A percentile compares a stretch with the other conserved stretches of the same genome.
These are phyloP conservation scores for Nakazawaea populi DNA, from an alignment of 805 yeast species.

Conservation along the genomic window DNA sequence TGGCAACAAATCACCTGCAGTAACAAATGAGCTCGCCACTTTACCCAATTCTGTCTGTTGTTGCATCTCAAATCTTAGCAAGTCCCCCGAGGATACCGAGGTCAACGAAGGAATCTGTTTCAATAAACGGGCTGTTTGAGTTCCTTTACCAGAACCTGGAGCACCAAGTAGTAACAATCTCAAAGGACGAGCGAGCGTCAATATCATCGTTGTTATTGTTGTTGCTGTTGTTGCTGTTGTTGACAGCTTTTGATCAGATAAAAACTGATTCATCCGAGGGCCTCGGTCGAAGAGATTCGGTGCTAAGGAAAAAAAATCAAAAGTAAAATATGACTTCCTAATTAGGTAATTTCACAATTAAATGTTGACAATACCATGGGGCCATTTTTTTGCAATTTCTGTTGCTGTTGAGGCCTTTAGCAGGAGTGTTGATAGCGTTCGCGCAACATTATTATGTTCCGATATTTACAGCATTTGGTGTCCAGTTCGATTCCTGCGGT, in stretches of 20 bases:
- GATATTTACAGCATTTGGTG: conserved; percentile 26
- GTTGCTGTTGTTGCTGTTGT: too few species aligned
- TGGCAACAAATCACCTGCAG: conserved; percentile 66
- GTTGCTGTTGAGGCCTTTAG: conserved; percentile 17
- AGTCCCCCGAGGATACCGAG: conserved; percentile 80
- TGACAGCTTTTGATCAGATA: too few species aligned
- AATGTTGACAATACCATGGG: background rate
- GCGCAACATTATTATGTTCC: conserved; percentile 9
- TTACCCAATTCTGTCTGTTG: conserved; percentile 47
- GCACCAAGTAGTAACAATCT: conserved; percentile 81
- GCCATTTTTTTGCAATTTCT: background rate
- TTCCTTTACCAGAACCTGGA: conserved; percentile 95
- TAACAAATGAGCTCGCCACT: conserved; percentile 50
- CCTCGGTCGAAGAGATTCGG: too few species aligned
- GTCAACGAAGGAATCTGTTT: conserved; percentile 44
- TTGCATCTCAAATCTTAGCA: conserved; percentile 64
- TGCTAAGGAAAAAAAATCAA: too few species aligned
- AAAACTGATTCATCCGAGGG: too few species aligned
- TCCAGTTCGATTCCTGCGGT: conserved; percentile 39
- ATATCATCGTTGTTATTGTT: background rate
- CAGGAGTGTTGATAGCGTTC: conserved; percentile 14
- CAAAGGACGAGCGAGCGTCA: conserved; percentile 33
- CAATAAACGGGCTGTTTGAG: conserved; percentile 66
- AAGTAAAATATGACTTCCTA: too few species aligned
- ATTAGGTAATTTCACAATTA: too few species aligned